phyloP scores from a whole-genome alignment of 768 basidiomycete genomes.

The Kwoniella dendrophila region DNA sequence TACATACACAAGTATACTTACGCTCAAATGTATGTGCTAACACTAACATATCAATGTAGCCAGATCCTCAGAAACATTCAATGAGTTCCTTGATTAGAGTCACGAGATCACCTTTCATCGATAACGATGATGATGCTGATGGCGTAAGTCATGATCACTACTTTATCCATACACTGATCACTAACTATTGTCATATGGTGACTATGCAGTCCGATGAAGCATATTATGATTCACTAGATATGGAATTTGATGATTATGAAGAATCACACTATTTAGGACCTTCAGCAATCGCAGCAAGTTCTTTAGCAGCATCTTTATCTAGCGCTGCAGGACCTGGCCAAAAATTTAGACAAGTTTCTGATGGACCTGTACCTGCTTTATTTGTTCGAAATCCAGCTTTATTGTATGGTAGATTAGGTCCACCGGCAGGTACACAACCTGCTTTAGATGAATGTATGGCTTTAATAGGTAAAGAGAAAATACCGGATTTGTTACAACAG shows the following conservation, averaged over 20 bases:
- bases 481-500: slow-evolving; percentile 14
- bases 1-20: not conserved
- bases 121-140: slow-evolving; percentile 8
- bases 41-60: not conserved
- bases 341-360: slow-evolving; percentile 27
- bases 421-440: slow-evolving; percentile 14
- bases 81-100: not conserved
- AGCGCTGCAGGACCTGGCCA: slow-evolving; percentile 8
- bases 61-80: not conserved
- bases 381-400: slow-evolving; percentile 25
- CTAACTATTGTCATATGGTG: not conserved
- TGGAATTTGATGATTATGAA: slow-evolving; percentile 21
- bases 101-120: not conserved
- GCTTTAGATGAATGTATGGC: slow-evolving; percentile 1
- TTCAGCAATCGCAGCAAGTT: slow-evolving; percentile 15
- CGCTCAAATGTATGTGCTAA: not conserved
- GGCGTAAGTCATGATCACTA: not conserved
- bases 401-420: slow-evolving; percentile 22
- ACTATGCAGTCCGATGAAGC: not conserved
- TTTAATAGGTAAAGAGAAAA: slow-evolving; percentile 5
- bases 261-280: slow-evolving; percentile 28
- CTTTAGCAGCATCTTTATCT: slow-evolving; percentile 12
- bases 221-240: slow-evolving; percentile 16
- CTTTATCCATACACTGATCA: not conserved
- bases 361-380: slow-evolving; percentile 19